Evolutionary conservation across 805 yeast species (phyloP), one percentile per base, ranked within the genome.

Genomic region (Blastobotrys chiropterorum): DNA sequence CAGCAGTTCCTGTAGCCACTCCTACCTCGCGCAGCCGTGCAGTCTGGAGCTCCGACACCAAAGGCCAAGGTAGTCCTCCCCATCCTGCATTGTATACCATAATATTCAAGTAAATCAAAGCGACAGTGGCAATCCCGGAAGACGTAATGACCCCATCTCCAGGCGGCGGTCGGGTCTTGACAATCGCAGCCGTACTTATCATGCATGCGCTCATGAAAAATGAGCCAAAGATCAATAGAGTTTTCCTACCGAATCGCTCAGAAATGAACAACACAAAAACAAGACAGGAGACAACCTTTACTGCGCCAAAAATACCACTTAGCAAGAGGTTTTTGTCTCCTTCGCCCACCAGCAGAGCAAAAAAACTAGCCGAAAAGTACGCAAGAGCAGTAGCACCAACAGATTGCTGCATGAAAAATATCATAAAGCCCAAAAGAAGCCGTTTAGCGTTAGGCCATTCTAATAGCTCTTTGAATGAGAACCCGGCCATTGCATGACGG

Each of bases 1-100:
- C 47, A 16, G 87, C 87, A 34, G 90, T 81, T 30, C 90, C 90
- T 55, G 81, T 74, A 2, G 89, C 81, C 80, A 87, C 83, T 49
- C 90, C 90, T 34, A 42, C 45, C 17, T 49, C 53, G 44, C 61
- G 50, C 31, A 54, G 45, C 17, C 58, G 40, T 45, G 40, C 48
- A 17, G 58, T 56, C 47, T 38, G 52, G 43, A 57, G 49, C 51
- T 57, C 60, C 8, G 59, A 52, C 6, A 53, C 50, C 20, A 50
- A 56, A 44, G 53, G 50, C 58, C 58, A 56, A 2, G 58, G 53
- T 3, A 54, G 53, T 16, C 56, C 56, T 14, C 59, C 59, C 61
- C 61, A 58, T 52, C 44, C 31, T 13, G 42, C 46, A 26, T 17
- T 17, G 34, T 84, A 84, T 42, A 81, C 81, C 46, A 77, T 72